phyloP scores from a whole-genome alignment of 2,329 filamentous ascomycete genomes.

The Anisogramma anomala region DNA sequence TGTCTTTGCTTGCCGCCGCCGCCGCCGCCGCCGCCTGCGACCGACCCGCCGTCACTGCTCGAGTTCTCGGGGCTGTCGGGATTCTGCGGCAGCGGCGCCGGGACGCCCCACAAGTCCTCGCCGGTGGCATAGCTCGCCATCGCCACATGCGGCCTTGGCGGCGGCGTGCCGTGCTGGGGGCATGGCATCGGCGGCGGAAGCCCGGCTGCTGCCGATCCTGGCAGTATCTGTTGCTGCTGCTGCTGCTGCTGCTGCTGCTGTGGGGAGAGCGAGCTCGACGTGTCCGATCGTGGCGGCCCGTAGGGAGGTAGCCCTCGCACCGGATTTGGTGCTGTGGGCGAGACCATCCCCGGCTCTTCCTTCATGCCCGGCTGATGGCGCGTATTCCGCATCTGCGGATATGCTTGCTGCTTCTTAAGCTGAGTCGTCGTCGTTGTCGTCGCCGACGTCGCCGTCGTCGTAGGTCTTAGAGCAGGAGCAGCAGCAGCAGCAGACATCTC shows the following conservation, averaged over 20 bases:
- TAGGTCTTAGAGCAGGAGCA: too few species aligned
- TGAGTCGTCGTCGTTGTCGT: too few species aligned
- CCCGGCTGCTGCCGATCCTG: slow-evolving; percentile 10
- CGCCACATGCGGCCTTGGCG: slow-evolving; percentile 23
- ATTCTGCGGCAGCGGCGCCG: slow-evolving; percentile 28
- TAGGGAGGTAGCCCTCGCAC: neutral
- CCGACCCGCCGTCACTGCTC: slow-evolving; percentile 30
- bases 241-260: slow-evolving; percentile 14
- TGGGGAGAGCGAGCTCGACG: neutral
- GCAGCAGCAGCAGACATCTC: too few species aligned
- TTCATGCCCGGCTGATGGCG: neutral
- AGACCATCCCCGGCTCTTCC: neutral
- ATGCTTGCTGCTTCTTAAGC: slow-evolving; percentile 1
- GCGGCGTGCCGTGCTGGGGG: neutral
- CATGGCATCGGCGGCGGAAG: neutral
- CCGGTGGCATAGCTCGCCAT: slow-evolving; percentile 38
- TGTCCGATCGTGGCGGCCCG: neutral
- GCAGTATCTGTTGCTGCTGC: slow-evolving; percentile 12
- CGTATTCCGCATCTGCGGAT: neutral
- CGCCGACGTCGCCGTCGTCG: too few species aligned
- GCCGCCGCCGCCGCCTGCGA: slow-evolving; percentile 16
- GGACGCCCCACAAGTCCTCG: slow-evolving; percentile 34
- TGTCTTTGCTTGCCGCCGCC: neutral
- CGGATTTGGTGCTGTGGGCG: neutral
- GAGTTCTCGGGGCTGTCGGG: slow-evolving; percentile 30